A percentile compares a stretch with the other conserved stretches of the same genome.
phyloP scores from a whole-genome alignment of 1,284 basidiomycete species.

The Boletus mariae region DNA sequence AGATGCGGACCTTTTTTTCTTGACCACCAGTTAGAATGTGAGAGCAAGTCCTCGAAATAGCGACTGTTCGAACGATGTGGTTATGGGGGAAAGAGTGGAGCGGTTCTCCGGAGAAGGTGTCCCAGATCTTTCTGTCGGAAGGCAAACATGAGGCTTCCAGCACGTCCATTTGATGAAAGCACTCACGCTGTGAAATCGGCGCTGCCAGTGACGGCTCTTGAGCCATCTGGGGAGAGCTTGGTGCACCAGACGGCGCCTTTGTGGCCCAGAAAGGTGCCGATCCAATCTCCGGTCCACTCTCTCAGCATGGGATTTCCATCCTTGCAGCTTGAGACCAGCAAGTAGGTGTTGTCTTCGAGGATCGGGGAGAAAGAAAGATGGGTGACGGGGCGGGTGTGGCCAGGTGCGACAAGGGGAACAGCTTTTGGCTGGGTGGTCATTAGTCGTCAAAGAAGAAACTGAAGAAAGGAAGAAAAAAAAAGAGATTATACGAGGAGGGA shows the following conservation, averaged over 20 bases:
- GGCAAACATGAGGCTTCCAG: constrained; percentile 5
- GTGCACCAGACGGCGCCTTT: constrained; percentile 99
- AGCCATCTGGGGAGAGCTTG: constrained; percentile 85
- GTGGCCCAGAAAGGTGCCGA: constrained; percentile 97
- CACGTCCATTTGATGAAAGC: neutral
- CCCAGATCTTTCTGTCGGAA: constrained; percentile 86
- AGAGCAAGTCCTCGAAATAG: constrained; percentile 65
- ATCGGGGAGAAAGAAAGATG: constrained; percentile 90
- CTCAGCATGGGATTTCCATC: constrained; percentile 96
- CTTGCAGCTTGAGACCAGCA: constrained; percentile 93
- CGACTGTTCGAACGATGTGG: constrained; percentile 96
- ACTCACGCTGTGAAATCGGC: constrained; percentile 97
- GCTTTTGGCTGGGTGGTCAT: constrained; percentile 60
- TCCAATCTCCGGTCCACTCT: constrained; percentile 98
- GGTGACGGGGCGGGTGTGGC: constrained; percentile 85
- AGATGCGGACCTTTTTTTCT: constrained; percentile 96
- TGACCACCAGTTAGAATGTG: constrained; percentile 90
- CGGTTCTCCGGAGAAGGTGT: constrained; percentile 83
- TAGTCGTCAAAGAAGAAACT: constrained; percentile 26
- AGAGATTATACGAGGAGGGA: neutral
- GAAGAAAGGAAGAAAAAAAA: neutral
- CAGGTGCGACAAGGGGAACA: constrained; percentile 74
- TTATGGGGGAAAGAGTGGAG: constrained; percentile 95
- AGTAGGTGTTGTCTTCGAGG: constrained; percentile 79
- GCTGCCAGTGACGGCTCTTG: constrained; percentile 88